These are phyloP conservation scores for Ceratocystiopsis sp. DNA, from an alignment of 2,329 filamentous ascomycete genomes.

Conservation along the genomic window DNA sequence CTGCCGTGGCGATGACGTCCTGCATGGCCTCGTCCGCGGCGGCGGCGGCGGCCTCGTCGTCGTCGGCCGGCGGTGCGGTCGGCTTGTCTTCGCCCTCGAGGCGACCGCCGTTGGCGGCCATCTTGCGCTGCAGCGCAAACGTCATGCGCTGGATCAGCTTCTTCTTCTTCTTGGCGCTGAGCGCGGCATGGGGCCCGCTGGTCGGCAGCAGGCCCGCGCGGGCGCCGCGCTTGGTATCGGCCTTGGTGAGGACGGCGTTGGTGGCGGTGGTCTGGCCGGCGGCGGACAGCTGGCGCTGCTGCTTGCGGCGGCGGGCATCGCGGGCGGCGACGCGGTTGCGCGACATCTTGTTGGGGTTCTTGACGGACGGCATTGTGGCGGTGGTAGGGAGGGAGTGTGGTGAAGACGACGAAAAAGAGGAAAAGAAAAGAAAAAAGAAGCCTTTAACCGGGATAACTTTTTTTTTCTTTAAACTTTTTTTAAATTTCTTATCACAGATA, in stretches of 20 bases:
- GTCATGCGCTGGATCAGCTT: slow-evolving; percentile 38
- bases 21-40: no score
- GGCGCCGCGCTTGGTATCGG: slow-evolving; percentile 31
- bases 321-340: slow-evolving; percentile 33
- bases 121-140: slow-evolving; percentile 34
- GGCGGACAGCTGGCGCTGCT: slow-evolving; percentile 24
- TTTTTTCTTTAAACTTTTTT: not conserved
- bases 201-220: slow-evolving; percentile 35
- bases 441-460: not conserved
- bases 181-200: slow-evolving; percentile 31
- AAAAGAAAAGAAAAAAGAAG: no score
- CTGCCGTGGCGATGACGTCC: no score
- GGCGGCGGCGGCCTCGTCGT: no score
- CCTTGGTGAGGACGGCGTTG: slow-evolving; percentile 11
- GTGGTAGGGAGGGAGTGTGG: not conserved
- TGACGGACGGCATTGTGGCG: slow-evolving; percentile 33
- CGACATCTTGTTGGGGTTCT: slow-evolving; percentile 40
- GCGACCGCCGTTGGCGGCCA: slow-evolving; percentile 24
- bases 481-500: not conserved
- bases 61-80: no score
- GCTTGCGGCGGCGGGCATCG: slow-evolving; percentile 26
- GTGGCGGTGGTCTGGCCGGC: slow-evolving; percentile 10
- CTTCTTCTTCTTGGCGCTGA: slow-evolving; percentile 37
- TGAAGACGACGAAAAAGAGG: no score
- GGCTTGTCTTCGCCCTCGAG: not conserved